Conservation (phyloP, 164 flowering plant species). For the Hamamelis virginiana region DNA sequence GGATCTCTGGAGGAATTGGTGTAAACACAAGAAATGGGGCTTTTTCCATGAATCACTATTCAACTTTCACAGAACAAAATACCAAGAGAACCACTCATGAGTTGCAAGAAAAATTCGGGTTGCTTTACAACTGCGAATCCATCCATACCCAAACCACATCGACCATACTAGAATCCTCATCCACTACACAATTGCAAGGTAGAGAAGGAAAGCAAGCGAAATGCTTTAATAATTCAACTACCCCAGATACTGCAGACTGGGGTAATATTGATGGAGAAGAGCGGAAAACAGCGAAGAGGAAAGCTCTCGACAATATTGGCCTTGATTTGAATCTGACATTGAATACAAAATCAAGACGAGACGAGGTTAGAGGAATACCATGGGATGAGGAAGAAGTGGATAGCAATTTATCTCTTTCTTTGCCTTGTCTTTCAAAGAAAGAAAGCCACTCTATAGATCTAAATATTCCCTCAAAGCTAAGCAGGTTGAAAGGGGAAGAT, state of each 20-base stretch:
- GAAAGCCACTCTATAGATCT: constrained; percentile 3
- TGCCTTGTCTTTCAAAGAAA: background rate
- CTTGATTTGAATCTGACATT: constrained; percentile 19
- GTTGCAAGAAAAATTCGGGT: background rate
- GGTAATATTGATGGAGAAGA: background rate
- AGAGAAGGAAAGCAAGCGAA: background rate
- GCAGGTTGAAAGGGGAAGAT: constrained; percentile 10
- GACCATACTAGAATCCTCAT: background rate
- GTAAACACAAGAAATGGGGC: constrained; percentile 6
- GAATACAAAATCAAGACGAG: background rate
- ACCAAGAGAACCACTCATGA: background rate
- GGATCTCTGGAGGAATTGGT: background rate
- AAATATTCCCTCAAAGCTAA: background rate
- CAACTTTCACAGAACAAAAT: background rate
- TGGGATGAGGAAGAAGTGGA: constrained; percentile 11
- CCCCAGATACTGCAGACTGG: background rate
- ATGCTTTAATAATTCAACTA: background rate
- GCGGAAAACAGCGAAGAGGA: background rate
- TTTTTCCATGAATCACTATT: background rate
- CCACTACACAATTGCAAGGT: background rate
- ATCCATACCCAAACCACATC: constrained; percentile 1
- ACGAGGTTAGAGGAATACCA: background rate
- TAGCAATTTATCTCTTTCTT: constrained; percentile 13
- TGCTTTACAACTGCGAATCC: background rate
- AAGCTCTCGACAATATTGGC: background rate